Percentiles rank a stretch among this genome's conserved stretches.
Conservation (phyloP, 768 basidiomycete genomes). For the Russula compacta region DNA sequence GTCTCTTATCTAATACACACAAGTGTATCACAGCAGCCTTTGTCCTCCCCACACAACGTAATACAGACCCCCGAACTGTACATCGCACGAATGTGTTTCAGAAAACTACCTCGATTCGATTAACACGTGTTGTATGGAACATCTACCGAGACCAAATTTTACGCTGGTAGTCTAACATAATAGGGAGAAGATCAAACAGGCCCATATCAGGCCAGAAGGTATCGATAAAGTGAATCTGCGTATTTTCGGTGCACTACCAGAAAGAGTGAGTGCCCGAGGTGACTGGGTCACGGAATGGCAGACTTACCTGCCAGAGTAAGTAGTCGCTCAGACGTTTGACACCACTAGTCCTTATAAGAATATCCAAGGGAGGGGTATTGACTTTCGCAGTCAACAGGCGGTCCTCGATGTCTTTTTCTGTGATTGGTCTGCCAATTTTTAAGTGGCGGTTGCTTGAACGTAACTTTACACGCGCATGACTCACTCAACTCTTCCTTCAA, state of each 20-base stretch:
- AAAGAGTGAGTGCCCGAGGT: neutral
- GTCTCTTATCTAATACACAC: neutral
- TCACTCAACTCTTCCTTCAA: slow-evolving; percentile 27
- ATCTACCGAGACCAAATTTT: slow-evolving; percentile 43
- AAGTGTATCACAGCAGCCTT: slow-evolving; percentile 3
- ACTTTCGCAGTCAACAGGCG: slow-evolving; percentile 56
- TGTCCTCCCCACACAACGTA: slow-evolving; percentile 5
- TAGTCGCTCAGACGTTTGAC: slow-evolving; percentile 86
- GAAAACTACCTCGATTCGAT: neutral
- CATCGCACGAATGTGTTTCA: neutral
- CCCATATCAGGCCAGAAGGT: slow-evolving; percentile 94
- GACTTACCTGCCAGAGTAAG: slow-evolving; percentile 87
- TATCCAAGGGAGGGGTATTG: slow-evolving; percentile 75
- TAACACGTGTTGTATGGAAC: neutral
- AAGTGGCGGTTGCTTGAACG: neutral
- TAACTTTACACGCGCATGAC: slow-evolving; percentile 1
- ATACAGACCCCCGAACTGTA: slow-evolving; percentile 3
- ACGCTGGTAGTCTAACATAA: slow-evolving; percentile 81
- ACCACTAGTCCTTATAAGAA: slow-evolving; percentile 86
- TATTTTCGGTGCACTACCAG: slow-evolving; percentile 64
- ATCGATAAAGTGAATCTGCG: slow-evolving; percentile 78
- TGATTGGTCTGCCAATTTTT: slow-evolving; percentile 35
- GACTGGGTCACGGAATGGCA: neutral
- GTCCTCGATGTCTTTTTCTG: slow-evolving; percentile 56
- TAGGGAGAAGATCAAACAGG: slow-evolving; percentile 74